A percentile compares a stretch with the other conserved stretches of the same genome.
These are phyloP conservation scores for Hyphodiscus hymeniophilus DNA, from an alignment of 495 filamentous ascomycete species.

Conservation along the genomic window DNA sequence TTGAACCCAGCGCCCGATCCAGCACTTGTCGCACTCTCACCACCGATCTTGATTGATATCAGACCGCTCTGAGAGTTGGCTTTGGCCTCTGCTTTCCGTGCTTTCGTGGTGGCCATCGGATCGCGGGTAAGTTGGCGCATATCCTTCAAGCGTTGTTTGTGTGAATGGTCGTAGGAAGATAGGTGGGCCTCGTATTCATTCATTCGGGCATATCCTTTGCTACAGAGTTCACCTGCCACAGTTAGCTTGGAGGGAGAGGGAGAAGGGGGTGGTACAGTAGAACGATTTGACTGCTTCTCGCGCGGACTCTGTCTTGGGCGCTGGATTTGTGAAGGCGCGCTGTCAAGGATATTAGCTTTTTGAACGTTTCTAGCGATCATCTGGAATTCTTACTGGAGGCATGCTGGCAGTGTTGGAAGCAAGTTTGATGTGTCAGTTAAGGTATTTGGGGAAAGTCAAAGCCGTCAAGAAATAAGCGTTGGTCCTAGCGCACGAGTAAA, in stretches of 20 bases:
- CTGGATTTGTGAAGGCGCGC: slow-evolving; percentile 33
- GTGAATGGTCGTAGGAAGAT: slow-evolving; percentile 61
- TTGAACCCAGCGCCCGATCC: slow-evolving; percentile 19
- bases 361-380: not conserved
- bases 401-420: slow-evolving; percentile 23
- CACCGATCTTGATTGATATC: slow-evolving; percentile 48
- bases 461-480: slow-evolving; percentile 6
- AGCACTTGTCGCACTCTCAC: slow-evolving; percentile 5
- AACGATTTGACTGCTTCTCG: slow-evolving; percentile 84
- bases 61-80: slow-evolving; percentile 43
- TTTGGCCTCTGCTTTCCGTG: slow-evolving; percentile 62
- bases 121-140: slow-evolving; percentile 59
- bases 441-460: not conserved
- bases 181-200: slow-evolving; percentile 66
- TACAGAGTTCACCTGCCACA: slow-evolving; percentile 46
- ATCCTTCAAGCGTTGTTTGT: slow-evolving; percentile 59
- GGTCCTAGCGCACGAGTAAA: not conserved
- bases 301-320: slow-evolving; percentile 71
- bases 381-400: slow-evolving; percentile 33
- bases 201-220: slow-evolving; percentile 61
- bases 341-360: slow-evolving; percentile 3
- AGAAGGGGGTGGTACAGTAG: slow-evolving; percentile 47
- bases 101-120: slow-evolving; percentile 47
- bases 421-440: too few species aligned
- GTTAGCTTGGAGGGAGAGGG: not conserved